phyloP scores from a whole-genome alignment of 2,329 filamentous ascomycete species.

The Nemania serpens region DNA sequence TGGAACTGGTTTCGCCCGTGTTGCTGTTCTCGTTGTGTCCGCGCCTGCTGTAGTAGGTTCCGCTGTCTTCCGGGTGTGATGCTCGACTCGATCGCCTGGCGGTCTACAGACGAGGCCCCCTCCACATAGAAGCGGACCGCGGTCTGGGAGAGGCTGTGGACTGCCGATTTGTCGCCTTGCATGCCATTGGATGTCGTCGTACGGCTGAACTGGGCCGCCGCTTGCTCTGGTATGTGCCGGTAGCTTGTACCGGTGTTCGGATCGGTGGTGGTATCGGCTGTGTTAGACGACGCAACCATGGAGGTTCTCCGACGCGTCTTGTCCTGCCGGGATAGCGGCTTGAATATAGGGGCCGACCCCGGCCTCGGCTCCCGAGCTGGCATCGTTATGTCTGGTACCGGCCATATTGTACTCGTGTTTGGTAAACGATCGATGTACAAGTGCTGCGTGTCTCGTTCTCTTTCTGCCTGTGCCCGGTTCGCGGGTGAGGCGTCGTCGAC shows the following conservation, averaged over 20 bases:
- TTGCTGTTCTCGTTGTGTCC: constrained; percentile 46
- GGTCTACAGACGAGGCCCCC: constrained; percentile 36
- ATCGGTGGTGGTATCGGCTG: background rate
- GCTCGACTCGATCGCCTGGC: constrained; percentile 34
- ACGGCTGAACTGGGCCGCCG: constrained; percentile 58
- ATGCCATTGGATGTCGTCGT: constrained; percentile 55
- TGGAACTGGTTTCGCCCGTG: constrained; percentile 53
- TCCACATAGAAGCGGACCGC: constrained; percentile 49
- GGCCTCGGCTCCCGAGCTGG: background rate
- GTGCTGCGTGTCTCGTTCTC: constrained; percentile 20
- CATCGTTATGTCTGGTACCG: constrained; percentile 7
- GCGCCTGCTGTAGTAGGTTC: constrained; percentile 45
- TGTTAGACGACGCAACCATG: background rate
- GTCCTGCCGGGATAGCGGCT: constrained; percentile 30
- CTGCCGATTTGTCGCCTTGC: constrained; percentile 41
- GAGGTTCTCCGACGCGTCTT: constrained; percentile 30
- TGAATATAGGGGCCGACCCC: constrained; percentile 12
- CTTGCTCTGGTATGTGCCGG: constrained; percentile 58
- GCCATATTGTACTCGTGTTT: constrained; percentile 1
- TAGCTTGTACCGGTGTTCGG: constrained; percentile 37
- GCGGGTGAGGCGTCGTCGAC: constrained; percentile 34
- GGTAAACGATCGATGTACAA: constrained; percentile 14
- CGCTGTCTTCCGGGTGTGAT: constrained; percentile 44
- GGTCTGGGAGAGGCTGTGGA: constrained; percentile 50
- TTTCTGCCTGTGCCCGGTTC: constrained; percentile 22